Base-by-base conservation (phyloP, 2,329 filamentous ascomycete species). In the Cercospora berteroae region DNA sequence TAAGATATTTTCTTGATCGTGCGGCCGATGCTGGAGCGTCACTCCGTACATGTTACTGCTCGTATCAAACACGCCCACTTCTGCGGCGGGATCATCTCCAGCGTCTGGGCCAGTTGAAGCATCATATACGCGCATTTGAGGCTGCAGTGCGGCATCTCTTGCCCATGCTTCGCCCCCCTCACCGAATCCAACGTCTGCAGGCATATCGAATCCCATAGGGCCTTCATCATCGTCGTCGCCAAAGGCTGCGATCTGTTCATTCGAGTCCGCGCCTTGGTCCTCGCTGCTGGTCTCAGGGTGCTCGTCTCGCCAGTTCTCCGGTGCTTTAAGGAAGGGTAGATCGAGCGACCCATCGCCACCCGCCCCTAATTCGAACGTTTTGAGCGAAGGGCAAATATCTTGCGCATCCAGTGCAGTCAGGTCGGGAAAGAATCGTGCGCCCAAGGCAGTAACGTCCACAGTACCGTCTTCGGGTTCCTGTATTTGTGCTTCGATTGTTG, bases 101-200 rank as follows among this genome's bases (percentile, higher is more conserved):
- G 85, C 86, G 1, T 87, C 86, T 42, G 86, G 80, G 42, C 81
- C 86, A 59, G 85, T 79, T 1, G 85, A 67, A 29, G 86, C 85
- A 73, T 88, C 87, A 73, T 93, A 92, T 25, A 94, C 88, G 60
- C 92, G 90, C 82, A 93, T 90, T 81, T 96, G 93, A 50, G 92
- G 92, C 74, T 94, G 91, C 20, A 94, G 82, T 10, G 92, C 94
- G 48, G 94, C 93, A 78, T 97, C 93, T 73, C 89, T 88, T 5
- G 94, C 95, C 94, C 95, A 99, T 1, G 90, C 92, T 78, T 99
- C 95, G 70, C 95, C 95, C 67, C 95, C 95, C 78, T 98, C 94
- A 27, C 95, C 95, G 77, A 99, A 99, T 12, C 91, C 92, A 64
- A 93, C 87, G 70, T 96, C 90, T 6, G 81, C 83, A 42, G 81